Evolutionary conservation across 495 filamentous ascomycete genomes (phyloP).

Genomic region (Chaetomidium leptoderma): DNA sequence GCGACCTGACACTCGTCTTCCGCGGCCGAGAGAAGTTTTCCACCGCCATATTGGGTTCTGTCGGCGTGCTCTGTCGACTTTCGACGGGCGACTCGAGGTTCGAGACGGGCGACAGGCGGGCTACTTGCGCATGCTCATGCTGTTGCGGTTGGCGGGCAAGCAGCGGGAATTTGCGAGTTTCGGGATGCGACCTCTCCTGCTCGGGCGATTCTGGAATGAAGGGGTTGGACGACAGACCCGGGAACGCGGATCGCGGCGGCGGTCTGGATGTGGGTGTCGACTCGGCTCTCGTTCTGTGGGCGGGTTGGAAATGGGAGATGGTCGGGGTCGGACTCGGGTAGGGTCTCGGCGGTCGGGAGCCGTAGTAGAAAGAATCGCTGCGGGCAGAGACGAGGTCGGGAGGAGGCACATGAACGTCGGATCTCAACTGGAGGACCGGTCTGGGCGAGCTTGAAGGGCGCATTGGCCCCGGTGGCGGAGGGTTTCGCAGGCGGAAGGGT

Average conservation of each 20-base stretch:
- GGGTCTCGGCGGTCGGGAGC: slow-evolving; percentile 10
- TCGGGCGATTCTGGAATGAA: slow-evolving; percentile 30
- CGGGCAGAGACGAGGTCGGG: slow-evolving; percentile 36
- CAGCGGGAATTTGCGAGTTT: slow-evolving; percentile 26
- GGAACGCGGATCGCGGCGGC: slow-evolving; percentile 28
- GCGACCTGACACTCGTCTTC: slow-evolving; percentile 44
- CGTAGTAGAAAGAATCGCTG: slow-evolving; percentile 42
- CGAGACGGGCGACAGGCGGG: slow-evolving; percentile 22
- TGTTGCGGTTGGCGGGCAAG: slow-evolving; percentile 23
- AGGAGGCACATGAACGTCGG: slow-evolving; percentile 20
- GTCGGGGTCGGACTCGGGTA: slow-evolving; percentile 18
- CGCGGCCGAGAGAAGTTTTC: slow-evolving; percentile 54
- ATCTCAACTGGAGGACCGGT: slow-evolving; percentile 16
- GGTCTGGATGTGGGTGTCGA: slow-evolving; percentile 24
- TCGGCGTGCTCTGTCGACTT: slow-evolving; percentile 21
- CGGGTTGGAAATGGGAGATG: slow-evolving; percentile 12
- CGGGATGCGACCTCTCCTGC: slow-evolving; percentile 5
- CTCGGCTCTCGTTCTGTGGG: slow-evolving; percentile 26
- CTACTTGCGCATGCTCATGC: slow-evolving; percentile 25
- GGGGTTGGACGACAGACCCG: slow-evolving; percentile 34
- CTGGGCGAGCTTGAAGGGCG: slow-evolving; percentile 20
- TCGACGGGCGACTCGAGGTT: slow-evolving; percentile 26
- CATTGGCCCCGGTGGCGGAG: slow-evolving; percentile 18
- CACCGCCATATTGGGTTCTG: slow-evolving; percentile 27
- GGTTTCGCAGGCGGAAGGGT: slow-evolving; percentile 26